phyloP scores from a whole-genome alignment of 2,329 filamentous ascomycete species.

The Pezicula carpinea region DNA sequence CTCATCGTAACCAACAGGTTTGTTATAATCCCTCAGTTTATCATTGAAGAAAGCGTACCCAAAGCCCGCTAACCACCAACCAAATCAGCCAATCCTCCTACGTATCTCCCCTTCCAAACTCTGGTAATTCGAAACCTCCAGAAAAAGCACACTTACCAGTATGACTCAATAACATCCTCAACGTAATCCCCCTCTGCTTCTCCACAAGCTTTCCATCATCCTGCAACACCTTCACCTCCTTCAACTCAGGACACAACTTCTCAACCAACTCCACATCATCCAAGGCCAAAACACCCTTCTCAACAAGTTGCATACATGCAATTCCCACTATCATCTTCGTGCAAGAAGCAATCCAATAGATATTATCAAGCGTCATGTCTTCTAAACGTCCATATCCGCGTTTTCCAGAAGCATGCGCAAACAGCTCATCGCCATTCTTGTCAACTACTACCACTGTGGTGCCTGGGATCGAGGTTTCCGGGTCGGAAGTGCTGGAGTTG shows the following conservation, averaged over 20 bases:
- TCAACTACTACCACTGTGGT: slow-evolving; percentile 41
- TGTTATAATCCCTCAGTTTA: slow-evolving; percentile 41
- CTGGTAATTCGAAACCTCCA: slow-evolving; percentile 39
- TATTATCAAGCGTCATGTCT: slow-evolving; percentile 53
- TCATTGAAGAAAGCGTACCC: slow-evolving; percentile 49
- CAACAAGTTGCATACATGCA: slow-evolving; percentile 53
- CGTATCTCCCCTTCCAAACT: slow-evolving; percentile 43
- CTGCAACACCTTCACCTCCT: slow-evolving; percentile 39
- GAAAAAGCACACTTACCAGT: slow-evolving; percentile 17
- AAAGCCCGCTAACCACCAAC: slow-evolving; percentile 26
- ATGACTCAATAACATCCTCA: slow-evolving; percentile 54
- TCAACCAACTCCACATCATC: slow-evolving; percentile 53
- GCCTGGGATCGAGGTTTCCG: slow-evolving; percentile 38
- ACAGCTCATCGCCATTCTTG: slow-evolving; percentile 41
- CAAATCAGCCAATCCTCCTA: slow-evolving; percentile 33
- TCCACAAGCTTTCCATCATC: slow-evolving; percentile 29
- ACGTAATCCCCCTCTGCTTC: slow-evolving; percentile 46
- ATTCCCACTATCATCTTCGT: slow-evolving; percentile 51
- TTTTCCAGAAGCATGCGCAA: slow-evolving; percentile 44
- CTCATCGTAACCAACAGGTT: slow-evolving; percentile 31
- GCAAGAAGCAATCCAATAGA: slow-evolving; percentile 57
- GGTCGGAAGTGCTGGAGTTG: slow-evolving; percentile 26
- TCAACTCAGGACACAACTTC: slow-evolving; percentile 45
- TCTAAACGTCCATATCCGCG: slow-evolving; percentile 40
- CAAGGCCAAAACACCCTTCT: slow-evolving; percentile 41